These are phyloP conservation scores for Aspergillus nanangensis DNA, from an alignment of 495 filamentous ascomycete genomes.

Conservation along the genomic window DNA sequence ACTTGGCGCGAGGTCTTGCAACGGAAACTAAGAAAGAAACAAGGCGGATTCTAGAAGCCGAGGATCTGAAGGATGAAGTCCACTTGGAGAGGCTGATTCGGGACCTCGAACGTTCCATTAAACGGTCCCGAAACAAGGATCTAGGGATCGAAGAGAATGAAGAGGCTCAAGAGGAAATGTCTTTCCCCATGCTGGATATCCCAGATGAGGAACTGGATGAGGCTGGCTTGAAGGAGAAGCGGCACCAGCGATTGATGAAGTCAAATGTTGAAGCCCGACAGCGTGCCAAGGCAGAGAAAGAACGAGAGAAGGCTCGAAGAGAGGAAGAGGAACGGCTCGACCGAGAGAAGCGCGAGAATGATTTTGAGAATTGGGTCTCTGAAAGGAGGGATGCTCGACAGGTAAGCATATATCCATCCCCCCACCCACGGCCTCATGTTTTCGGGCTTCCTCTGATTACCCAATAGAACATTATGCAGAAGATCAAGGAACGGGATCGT, in stretches of 20 bases:
- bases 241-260: conserved; percentile 87
- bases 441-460: not conserved
- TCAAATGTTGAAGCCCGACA: conserved; percentile 88
- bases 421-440: no score
- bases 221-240: conserved; percentile 81
- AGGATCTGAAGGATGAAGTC: conserved; percentile 86
- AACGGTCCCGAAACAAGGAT: conserved; percentile 85
- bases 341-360: conserved; percentile 73
- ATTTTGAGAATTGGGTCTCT: conserved; percentile 83
- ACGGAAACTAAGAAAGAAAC: conserved; percentile 82
- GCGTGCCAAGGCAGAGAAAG: conserved; percentile 92
- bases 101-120: conserved; percentile 85
- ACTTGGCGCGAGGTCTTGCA: conserved; percentile 63
- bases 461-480: conserved; percentile 57
- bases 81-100: conserved; percentile 74
- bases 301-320: conserved; percentile 75
- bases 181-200: conserved; percentile 82
- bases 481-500: conserved; percentile 88
- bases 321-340: conserved; percentile 81
- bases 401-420: conserved; percentile 23
- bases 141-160: conserved; percentile 79
- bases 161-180: conserved; percentile 67
- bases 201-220: conserved; percentile 93
- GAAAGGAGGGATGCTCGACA: conserved; percentile 73
- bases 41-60: conserved; percentile 77